A percentile compares a stretch with the other conserved stretches of the same genome.
phyloP scores from a whole-genome alignment of 306 rosid species.

The Abrus pulchellus region DNA sequence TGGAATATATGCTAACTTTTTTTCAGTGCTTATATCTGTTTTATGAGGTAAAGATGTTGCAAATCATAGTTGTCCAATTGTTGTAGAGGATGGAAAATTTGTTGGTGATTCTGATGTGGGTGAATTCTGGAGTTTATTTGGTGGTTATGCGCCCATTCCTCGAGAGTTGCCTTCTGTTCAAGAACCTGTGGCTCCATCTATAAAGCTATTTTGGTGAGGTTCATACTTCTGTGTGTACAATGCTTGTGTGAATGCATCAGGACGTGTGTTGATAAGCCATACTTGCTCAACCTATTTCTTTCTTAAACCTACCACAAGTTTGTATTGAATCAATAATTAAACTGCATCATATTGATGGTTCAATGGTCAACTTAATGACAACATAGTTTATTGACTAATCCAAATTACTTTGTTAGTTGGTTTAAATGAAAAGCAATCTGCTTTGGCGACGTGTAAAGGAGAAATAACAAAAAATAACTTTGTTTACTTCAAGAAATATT shows the following conservation, averaged over 20 bases:
- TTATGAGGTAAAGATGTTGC: constrained; percentile 36
- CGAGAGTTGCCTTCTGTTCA: constrained; percentile 69
- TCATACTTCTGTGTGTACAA: constrained; percentile 18
- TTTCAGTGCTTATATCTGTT: constrained; percentile 22
- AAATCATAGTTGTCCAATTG: constrained; percentile 44
- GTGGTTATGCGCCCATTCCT: constrained; percentile 97
- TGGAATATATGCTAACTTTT: constrained; percentile 48
- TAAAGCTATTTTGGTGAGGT: constrained; percentile 76
- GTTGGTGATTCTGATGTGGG: constrained; percentile 97
- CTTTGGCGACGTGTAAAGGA: constrained; percentile 4
- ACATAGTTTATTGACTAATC: constrained; percentile 17
- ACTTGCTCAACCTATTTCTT: constrained; percentile 36
- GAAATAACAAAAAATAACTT: constrained; percentile 23
- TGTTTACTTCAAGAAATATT: constrained; percentile 33
- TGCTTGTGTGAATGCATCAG: constrained; percentile 27
- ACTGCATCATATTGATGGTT: neutral
- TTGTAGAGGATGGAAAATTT: constrained; percentile 96
- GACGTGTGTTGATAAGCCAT: constrained; percentile 17
- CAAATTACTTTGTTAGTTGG: neutral
- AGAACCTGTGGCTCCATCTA: constrained; percentile 57
- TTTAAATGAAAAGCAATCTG: constrained; percentile 20
- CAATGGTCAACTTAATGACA: constrained; percentile 8
- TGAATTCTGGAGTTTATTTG: constrained; percentile 97
- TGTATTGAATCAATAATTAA: neutral
- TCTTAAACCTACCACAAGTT: constrained; percentile 7